These are phyloP conservation scores for Colletotrichum sansevieriae DNA, from an alignment of 2,329 filamentous ascomycete genomes.

Conservation along the genomic window DNA sequence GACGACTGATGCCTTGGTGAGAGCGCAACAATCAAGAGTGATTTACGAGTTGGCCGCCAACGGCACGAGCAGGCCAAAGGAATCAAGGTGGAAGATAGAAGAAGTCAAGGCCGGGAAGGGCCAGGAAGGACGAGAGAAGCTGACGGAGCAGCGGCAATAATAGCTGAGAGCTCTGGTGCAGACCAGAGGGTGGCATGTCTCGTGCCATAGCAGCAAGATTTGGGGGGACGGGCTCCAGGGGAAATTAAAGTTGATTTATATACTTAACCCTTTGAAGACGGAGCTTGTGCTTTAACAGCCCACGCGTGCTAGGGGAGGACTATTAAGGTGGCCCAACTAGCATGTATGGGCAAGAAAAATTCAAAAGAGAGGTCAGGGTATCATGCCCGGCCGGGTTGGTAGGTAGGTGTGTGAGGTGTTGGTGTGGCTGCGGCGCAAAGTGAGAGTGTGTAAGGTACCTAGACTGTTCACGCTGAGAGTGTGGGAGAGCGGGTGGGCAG, in stretches of 20 bases:
- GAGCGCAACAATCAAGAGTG: slow-evolving; percentile 12
- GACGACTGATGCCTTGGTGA: slow-evolving; percentile 27
- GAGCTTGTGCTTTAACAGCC: slow-evolving; percentile 42
- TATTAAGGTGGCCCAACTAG: slow-evolving; percentile 26
- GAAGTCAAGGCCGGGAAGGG: slow-evolving; percentile 24
- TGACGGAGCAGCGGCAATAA: slow-evolving; percentile 39
- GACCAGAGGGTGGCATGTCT: slow-evolving; percentile 56
- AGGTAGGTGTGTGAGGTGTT: slow-evolving; percentile 14
- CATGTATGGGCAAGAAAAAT: slow-evolving; percentile 19
- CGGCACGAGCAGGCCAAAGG: slow-evolving; percentile 15
- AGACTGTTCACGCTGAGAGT: background rate
- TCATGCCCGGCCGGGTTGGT: slow-evolving; percentile 30
- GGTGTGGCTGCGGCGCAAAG: slow-evolving; percentile 26
- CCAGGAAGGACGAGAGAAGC: slow-evolving; percentile 21
- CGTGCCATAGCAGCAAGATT: slow-evolving; percentile 56
- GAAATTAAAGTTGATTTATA: slow-evolving; percentile 57
- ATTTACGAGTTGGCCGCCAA: slow-evolving; percentile 24
- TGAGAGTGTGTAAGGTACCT: background rate
- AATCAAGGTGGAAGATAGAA: slow-evolving; percentile 25
- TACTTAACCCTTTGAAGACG: slow-evolving; percentile 48
- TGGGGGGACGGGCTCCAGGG: slow-evolving; percentile 47
- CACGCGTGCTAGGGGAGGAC: slow-evolving; percentile 29
- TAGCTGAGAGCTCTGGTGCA: slow-evolving; percentile 50
- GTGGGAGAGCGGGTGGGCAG: slow-evolving; percentile 11
- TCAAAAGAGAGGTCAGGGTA: slow-evolving; percentile 31